phyloP scores from a whole-genome alignment of 2,329 filamentous ascomycete genomes.

The Fusarium solani-melongenae region DNA sequence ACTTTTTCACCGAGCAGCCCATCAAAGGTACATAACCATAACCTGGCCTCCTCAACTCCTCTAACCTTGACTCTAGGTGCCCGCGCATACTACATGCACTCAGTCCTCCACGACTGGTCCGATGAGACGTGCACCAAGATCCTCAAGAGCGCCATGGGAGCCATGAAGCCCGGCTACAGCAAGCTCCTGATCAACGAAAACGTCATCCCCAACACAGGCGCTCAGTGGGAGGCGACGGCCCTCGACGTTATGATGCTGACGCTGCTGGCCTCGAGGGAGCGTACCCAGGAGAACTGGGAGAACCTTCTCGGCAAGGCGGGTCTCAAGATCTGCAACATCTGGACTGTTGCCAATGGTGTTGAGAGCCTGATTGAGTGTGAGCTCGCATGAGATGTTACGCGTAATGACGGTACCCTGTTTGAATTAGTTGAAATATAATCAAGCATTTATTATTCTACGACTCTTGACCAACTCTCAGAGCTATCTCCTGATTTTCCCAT shows the following conservation, averaged over 20 bases:
- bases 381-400: constrained; percentile 19
- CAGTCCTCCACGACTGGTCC: constrained; percentile 55
- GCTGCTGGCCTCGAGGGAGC: constrained; percentile 47
- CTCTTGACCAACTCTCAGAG: not conserved
- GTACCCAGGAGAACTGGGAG: constrained; percentile 51
- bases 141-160: constrained; percentile 45
- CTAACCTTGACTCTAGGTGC: constrained; percentile 41
- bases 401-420: not conserved
- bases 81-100: constrained; percentile 55
- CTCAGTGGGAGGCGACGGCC: constrained; percentile 50
- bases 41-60: not conserved
- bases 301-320: constrained; percentile 48
- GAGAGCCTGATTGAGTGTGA: constrained; percentile 55
- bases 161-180: constrained; percentile 53
- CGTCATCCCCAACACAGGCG: constrained; percentile 49
- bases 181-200: constrained; percentile 53
- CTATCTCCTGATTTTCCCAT: not conserved
- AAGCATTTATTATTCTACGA: not conserved
- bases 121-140: constrained; percentile 49
- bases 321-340: constrained; percentile 50
- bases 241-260: constrained; percentile 53
- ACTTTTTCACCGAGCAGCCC: constrained; percentile 60
- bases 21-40: constrained; percentile 49
- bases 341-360: constrained; percentile 45
- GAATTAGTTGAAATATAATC: not conserved